Conservation (phyloP, 441 rosid species). For the Gossypium laxum region DNA sequence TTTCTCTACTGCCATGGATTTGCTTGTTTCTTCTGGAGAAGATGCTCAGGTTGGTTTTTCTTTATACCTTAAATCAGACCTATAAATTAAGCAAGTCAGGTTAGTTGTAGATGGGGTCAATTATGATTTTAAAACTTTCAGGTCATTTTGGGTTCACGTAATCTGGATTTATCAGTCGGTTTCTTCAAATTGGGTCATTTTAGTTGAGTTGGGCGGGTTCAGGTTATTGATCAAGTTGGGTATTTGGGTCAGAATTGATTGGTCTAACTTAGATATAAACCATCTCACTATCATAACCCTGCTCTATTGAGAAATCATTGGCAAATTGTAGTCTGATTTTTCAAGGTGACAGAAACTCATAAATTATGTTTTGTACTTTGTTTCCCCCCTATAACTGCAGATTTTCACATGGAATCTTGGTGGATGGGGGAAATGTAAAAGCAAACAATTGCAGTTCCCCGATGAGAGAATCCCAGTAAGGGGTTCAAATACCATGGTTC, state of each 20-base stretch:
- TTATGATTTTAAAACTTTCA: no score
- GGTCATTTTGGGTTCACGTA: no score
- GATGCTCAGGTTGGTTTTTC: conserved; percentile 42
- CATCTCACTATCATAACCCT: background rate
- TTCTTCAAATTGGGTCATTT: no score
- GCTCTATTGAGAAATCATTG: background rate
- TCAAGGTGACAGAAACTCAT: background rate
- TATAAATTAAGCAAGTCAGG: no score
- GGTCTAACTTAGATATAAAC: background rate
- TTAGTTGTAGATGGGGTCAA: no score
- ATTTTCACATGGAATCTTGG: conserved; percentile 34
- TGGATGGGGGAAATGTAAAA: conserved; percentile 34
- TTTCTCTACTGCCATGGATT: conserved; percentile 35
- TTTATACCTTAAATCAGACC: no score
- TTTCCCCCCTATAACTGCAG: conserved; percentile 19
- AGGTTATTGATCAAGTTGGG: no score
- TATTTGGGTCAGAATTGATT: no score
- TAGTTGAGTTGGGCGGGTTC: no score
- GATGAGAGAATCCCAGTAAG: conserved; percentile 14
- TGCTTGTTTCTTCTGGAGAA: conserved; percentile 47
- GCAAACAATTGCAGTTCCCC: conserved; percentile 30
- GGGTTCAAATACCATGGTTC: conserved; percentile 30
- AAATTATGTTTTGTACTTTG: background rate
- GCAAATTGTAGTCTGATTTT: background rate
- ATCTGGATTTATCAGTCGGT: no score